Base-by-base conservation (phyloP, 2,329 filamentous ascomycete genomes). In the Fusarium caatingaense region DNA sequence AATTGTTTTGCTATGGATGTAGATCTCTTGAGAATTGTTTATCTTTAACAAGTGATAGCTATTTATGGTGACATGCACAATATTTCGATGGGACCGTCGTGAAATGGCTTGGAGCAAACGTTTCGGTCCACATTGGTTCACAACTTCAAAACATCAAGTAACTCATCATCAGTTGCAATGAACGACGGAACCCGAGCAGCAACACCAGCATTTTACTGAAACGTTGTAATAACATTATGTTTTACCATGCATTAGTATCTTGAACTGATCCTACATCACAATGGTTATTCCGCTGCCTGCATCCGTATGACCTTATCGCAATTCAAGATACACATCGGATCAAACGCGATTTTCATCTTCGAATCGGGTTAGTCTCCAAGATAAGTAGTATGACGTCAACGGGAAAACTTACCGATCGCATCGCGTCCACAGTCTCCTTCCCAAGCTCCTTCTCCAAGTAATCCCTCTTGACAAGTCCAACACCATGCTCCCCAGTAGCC, bases 401-500 rank as follows among this genome's bases (percentile, higher is more conserved):
- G 11, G 20, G 7, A 7, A 5, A 1, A n/a, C 56, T 46, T 46
- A 62, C 60, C 16, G 40, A 40, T 23, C 88, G 81, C 88, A 90
- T 90, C 9, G 86, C 85, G 9, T 61, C 32, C 7, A 90, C 87
- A 0, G 87, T 86, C 1, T 72, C 78, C 56, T 82, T 75, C 0
- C 87, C 87, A 50, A 90, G 76, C 71, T 90, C 88, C 71, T 74
- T 89, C 86, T 74, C 53, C 1, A 74, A 5, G n/a, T 64, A 74
- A 18, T 91, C 88, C 65, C 87, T 82, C 80, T 91, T 91, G 3
- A 90, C 87, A 16, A 91, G 78, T 0, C 89, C 68, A 11, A 91
- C 85, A 15, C 88, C 89, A 76, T 91, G 89, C 74, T 91, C 89
- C 11, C 89, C 88, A 0, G 89, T 91, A 1, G 89, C 88, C 0